Percentiles rank a stretch among this genome's conserved stretches.
Evolutionary conservation across 2,329 filamentous ascomycete species (phyloP).

Genomic region (Aspergillus japonicus): DNA sequence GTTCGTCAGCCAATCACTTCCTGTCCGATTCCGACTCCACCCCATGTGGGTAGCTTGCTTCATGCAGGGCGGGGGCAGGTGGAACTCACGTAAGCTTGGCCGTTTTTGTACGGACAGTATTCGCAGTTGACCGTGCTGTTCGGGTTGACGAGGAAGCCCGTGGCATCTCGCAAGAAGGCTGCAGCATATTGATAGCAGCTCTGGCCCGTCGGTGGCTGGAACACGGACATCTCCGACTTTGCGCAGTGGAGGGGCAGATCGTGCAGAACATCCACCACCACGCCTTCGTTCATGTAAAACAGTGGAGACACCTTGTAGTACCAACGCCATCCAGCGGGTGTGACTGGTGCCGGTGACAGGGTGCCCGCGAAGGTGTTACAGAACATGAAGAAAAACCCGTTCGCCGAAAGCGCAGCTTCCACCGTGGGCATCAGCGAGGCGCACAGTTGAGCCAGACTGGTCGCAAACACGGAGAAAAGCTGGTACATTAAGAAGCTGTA

Average conservation of each 20-base stretch:
- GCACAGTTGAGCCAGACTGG: slow-evolving; percentile 64
- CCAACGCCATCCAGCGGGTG: slow-evolving; percentile 76
- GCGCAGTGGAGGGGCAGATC: slow-evolving; percentile 60
- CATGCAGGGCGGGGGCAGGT: no score
- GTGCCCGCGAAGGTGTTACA: slow-evolving; percentile 83
- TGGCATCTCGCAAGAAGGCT: neutral
- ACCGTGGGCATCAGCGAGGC: slow-evolving; percentile 72
- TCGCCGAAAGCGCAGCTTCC: slow-evolving; percentile 73
- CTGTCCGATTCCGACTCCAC: no score
- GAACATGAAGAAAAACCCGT: slow-evolving; percentile 76
- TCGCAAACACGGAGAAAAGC: slow-evolving; percentile 63
- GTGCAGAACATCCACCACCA: slow-evolving; percentile 71
- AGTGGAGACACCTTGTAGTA: slow-evolving; percentile 80
- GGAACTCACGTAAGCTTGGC: slow-evolving; percentile 9
- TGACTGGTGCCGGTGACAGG: slow-evolving; percentile 71
- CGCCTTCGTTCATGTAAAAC: slow-evolving; percentile 72
- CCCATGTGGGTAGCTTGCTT: no score
- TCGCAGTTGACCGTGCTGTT: neutral
- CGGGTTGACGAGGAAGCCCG: slow-evolving; percentile 3
- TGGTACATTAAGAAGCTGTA: slow-evolving; percentile 84
- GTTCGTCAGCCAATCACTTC: slow-evolving; percentile 14
- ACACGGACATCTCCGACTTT: neutral
- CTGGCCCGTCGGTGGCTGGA: neutral
- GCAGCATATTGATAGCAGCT: slow-evolving; percentile 5
- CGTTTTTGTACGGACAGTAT: slow-evolving; percentile 7